Conservation (phyloP, 2,329 filamentous ascomycete species). For the Myriosclerotinia curreyana region DNA sequence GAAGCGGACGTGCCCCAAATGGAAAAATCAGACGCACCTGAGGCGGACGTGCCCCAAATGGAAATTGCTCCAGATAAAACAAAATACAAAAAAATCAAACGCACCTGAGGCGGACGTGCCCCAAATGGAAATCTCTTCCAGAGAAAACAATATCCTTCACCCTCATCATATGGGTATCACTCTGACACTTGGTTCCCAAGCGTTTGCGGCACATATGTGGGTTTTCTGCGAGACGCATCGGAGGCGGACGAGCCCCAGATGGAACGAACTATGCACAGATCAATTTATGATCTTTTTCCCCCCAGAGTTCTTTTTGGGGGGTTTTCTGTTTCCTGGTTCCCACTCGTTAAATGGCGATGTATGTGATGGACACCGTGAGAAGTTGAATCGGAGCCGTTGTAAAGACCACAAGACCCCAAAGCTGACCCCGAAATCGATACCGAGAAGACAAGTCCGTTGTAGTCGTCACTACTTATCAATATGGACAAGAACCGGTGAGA, state of each 20-base stretch:
- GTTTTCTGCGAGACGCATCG: neutral
- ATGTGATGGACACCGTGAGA: neutral
- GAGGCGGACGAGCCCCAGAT: too few relatives aligned
- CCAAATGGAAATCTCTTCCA: neutral
- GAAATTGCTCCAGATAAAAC: too few relatives aligned
- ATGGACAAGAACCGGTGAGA: neutral
- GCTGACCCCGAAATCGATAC: neutral
- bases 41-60: neutral
- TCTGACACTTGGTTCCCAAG: neutral
- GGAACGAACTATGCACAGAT: neutral
- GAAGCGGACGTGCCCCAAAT: neutral
- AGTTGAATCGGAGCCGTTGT: neutral
- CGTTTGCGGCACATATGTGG: conserved; percentile 4
- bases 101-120: neutral
- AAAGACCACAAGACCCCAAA: neutral
- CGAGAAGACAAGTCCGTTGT: neutral
- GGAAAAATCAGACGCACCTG: neutral
- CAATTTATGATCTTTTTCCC: neutral
- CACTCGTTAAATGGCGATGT: neutral
- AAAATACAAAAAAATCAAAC: too few relatives aligned
- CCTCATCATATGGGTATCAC: neutral
- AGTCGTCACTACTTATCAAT: conserved; percentile 12
- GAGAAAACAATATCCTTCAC: neutral
- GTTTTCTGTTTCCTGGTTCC: neutral
- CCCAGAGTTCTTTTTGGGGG: too few relatives aligned